Evolutionary conservation across 768 basidiomycete genomes (phyloP).

Genomic region (Rhizopogon rudus): DNA sequence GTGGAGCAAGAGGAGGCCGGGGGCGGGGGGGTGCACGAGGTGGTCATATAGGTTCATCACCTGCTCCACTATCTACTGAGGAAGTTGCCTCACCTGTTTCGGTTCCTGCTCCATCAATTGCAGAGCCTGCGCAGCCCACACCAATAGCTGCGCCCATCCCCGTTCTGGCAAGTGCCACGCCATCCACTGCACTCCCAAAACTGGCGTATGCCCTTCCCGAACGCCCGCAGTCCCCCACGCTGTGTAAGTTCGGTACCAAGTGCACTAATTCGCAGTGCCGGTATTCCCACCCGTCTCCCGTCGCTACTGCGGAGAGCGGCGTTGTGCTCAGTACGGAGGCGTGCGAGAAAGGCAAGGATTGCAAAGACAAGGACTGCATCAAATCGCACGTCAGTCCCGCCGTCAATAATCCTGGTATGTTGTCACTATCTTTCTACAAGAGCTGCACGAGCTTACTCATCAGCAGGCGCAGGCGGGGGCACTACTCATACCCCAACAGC

Average conservation of each 20-base stretch:
- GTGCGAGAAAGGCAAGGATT: slow-evolving; percentile 84
- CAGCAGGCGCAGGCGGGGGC: slow-evolving; percentile 22
- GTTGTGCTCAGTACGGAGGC: slow-evolving; percentile 92
- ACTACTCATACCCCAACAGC: slow-evolving; percentile 33
- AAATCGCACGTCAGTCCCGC: slow-evolving; percentile 91
- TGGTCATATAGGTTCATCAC: slow-evolving; percentile 26
- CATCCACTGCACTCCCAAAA: slow-evolving; percentile 4
- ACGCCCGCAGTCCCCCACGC: slow-evolving; percentile 78
- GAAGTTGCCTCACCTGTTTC: background rate
- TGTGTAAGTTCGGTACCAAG: slow-evolving; percentile 91
- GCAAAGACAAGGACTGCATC: slow-evolving; percentile 91
- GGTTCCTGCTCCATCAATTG: slow-evolving; percentile 9
- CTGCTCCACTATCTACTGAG: slow-evolving; percentile 13
- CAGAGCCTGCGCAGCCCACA: slow-evolving; percentile 10
- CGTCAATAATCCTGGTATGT: slow-evolving; percentile 55
- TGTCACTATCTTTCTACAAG: background rate
- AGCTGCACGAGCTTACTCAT: slow-evolving; percentile 9
- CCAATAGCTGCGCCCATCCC: slow-evolving; percentile 23
- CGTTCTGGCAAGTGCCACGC: slow-evolving; percentile 17
- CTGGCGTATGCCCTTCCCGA: slow-evolving; percentile 58
- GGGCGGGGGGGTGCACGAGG: slow-evolving; percentile 44
- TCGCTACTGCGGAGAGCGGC: slow-evolving; percentile 91
- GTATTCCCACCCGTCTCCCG: slow-evolving; percentile 95
- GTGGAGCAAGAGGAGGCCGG: slow-evolving; percentile 50
- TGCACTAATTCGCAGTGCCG: slow-evolving; percentile 89